phyloP scores from a whole-genome alignment of 306 rosid species.

The Sesbania bispinosa region DNA sequence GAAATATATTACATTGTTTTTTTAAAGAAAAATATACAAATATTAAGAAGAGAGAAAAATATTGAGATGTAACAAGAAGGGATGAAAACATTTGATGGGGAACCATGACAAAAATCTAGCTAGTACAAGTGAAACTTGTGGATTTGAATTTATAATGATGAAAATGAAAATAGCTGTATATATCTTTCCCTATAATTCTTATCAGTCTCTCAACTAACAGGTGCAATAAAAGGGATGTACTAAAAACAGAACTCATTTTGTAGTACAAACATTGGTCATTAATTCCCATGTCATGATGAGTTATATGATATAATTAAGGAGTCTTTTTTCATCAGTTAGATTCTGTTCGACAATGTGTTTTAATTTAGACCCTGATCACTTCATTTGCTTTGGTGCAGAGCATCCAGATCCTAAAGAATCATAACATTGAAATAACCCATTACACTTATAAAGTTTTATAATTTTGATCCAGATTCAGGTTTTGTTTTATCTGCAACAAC shows the following conservation, averaged over 20 bases:
- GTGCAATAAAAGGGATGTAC: conserved; percentile 2
- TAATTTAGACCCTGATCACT: conserved; percentile 11
- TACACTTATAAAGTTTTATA: not conserved
- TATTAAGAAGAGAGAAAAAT: not conserved
- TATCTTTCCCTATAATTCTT: not conserved
- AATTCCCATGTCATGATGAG: conserved; percentile 8
- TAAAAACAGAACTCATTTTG: not conserved
- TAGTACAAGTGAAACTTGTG: not conserved
- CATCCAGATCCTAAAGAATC: not conserved
- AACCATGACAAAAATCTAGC: not conserved
- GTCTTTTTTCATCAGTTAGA: conserved; percentile 11
- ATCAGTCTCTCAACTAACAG: conserved; percentile 5
- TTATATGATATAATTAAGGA: not conserved
- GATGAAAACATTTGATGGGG: not conserved
- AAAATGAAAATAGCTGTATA: not conserved
- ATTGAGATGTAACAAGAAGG: not conserved
- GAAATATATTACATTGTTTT: too few relatives aligned
- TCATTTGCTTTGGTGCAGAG: not conserved
- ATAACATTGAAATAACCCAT: not conserved
- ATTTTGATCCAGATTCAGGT: not conserved
- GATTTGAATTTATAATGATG: not conserved
- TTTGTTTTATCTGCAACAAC: not conserved
- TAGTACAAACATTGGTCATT: conserved; percentile 7
- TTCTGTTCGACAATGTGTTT: not conserved
- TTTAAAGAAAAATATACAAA: too few relatives aligned